Base-by-base conservation (phyloP, 2,329 filamentous ascomycete species). In the Botrytis galanthina region DNA sequence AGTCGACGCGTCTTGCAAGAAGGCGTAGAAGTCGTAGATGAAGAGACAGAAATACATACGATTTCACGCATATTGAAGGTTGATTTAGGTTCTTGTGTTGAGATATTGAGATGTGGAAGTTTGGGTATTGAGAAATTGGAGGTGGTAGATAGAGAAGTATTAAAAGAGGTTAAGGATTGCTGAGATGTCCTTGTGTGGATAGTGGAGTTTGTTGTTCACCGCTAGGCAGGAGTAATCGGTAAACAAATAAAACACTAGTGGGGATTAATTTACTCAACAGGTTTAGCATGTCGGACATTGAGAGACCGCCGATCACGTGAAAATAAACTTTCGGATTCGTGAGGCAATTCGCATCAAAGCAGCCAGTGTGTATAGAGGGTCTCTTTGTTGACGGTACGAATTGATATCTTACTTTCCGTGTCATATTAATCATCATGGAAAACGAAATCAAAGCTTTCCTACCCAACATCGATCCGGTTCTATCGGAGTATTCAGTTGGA, bases 401-500 rank as follows among this genome's bases (percentile, higher is more conserved):
- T 20, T 39, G 32, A 12, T 51, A 37, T 44, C 70, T 62, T 44
- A 12, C 60, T 66, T 16, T 51, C n/a, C 8, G 44, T 63, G 9
- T 18, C 16, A 61, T 57, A 42, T 63, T 46, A 12, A 37, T 57
- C 69, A 72, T 48, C 54, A 97, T 97, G 94, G 94, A 97, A 83
- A 87, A 92, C 80, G 93, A 97, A 84, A 94, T 97, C 81, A 92
- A 92, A 84, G 86, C 91, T 75, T 89, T 94, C 78, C 89, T 97
- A 78, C 94, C 94, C 75, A 92, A 92, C 81, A 93, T 98, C 78
- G 95, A 98, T 84, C 93, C 92, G 74, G 88, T 97, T 76, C 86
- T 98, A 78, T 95, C 94, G 67, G 93, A 97, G 84, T 98, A 97
- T 84, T 96, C 94, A 61, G 93, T 94, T 77, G 96, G 96, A 73